These are phyloP conservation scores for Suillus luteus DNA, from an alignment of 768 basidiomycete genomes.

Conservation along the genomic window DNA sequence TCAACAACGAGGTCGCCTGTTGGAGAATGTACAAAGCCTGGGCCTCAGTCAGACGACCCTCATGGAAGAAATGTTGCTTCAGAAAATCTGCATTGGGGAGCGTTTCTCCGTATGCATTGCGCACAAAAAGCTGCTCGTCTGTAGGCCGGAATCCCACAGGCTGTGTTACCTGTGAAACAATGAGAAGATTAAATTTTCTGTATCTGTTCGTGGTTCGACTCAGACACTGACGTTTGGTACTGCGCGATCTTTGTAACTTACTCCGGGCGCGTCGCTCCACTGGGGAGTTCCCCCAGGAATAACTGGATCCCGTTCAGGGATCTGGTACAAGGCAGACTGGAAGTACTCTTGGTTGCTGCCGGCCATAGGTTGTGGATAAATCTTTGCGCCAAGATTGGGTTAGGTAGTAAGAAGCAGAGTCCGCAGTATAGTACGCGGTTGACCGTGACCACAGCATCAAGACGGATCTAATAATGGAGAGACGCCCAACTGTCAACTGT, in stretches of 20 bases:
- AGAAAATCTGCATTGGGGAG: constrained; percentile 79
- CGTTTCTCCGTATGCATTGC: constrained; percentile 49
- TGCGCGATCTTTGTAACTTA: constrained; percentile 32
- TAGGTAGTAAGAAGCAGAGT: not conserved
- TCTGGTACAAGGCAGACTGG: constrained; percentile 26
- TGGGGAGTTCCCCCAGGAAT: constrained; percentile 26
- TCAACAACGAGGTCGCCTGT: constrained; percentile 64
- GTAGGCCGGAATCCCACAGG: constrained; percentile 66
- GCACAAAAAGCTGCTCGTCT: constrained; percentile 71
- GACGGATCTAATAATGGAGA: constrained; percentile 6
- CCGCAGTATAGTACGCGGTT: not conserved
- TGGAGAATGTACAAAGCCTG: constrained; percentile 86
- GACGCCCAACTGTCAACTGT: constrained; percentile 3
- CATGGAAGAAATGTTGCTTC: constrained; percentile 86
- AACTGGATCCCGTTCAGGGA: constrained; percentile 35
- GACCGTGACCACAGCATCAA: not conserved
- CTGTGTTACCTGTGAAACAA: constrained; percentile 58
- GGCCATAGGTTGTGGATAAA: constrained; percentile 2
- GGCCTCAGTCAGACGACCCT: constrained; percentile 79
- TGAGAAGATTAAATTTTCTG: constrained; percentile 25
- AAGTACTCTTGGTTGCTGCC: constrained; percentile 18
- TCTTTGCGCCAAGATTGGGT: not conserved
- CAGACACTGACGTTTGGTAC: constrained; percentile 34
- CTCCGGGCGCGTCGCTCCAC: constrained; percentile 24
- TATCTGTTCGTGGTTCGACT: constrained; percentile 10